Evolutionary conservation across 345 rosid species (phyloP).

Genomic region (Citrus hindsii): DNA sequence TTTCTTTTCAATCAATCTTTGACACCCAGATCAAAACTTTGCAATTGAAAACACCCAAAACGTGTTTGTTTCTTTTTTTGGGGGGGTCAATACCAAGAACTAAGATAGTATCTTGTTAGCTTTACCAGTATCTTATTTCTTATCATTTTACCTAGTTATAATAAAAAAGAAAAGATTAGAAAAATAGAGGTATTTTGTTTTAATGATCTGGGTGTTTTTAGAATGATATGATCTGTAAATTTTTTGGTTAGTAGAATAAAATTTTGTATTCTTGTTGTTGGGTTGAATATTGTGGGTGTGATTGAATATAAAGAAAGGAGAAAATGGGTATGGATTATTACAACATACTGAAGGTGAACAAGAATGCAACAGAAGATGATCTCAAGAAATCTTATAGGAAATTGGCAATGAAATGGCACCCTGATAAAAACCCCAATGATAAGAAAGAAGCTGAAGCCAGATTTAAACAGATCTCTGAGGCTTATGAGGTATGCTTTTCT

Average conservation of each 20-base stretch:
- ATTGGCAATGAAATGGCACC: slow-evolving; percentile 98
- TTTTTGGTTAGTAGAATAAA: neutral
- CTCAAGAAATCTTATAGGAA: slow-evolving; percentile 82
- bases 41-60: neutral
- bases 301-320: neutral
- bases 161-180: neutral
- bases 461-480: slow-evolving; percentile 95
- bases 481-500: slow-evolving; percentile 61
- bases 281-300: neutral
- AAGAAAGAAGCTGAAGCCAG: slow-evolving; percentile 91
- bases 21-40: slow-evolving; percentile 1
- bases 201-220: slow-evolving; percentile 8
- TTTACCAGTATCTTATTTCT: neutral
- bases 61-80: neutral
- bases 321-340: slow-evolving; percentile 90
- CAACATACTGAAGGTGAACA: slow-evolving; percentile 63
- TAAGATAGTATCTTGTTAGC: neutral
- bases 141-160: too few species aligned
- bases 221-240: neutral
- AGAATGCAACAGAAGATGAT: slow-evolving; percentile 84
- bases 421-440: slow-evolving; percentile 81
- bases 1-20: neutral
- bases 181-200: neutral
- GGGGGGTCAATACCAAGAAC: neutral
- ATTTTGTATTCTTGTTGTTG: neutral